Base-by-base conservation (phyloP, 2,329 filamentous ascomycete species). In the Colletotrichum acutatum region DNA sequence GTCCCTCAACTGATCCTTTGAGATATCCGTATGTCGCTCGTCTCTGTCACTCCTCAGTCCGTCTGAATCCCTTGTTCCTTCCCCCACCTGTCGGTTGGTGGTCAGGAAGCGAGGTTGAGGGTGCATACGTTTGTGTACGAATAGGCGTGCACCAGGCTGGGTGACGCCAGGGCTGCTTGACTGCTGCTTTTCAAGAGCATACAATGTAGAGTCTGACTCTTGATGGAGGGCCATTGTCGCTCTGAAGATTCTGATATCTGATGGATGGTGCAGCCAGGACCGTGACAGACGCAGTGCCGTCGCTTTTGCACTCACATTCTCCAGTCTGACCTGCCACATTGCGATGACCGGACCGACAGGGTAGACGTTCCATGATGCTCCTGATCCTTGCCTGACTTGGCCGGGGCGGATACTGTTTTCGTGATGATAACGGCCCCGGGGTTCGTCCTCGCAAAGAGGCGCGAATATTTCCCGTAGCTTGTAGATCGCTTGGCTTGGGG, bases 311-410 rank as follows among this genome's bases (percentile, higher is more conserved):
- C 60, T 72, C 66, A 32, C 70, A 72, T 64, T 69, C 60, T 69
- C 69, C 71, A 72, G 66, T 72, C 66, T 66, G 71, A 74, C 71
- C 71, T 74, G 71, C 71, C 71, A 60, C 46, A 74, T 74, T 74
- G 62, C 71, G 71, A 74, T 63, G 68, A 53, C 59, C 24, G 57
- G 57, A 66, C 71, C 71, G 71, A 74, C 71, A 74, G 71, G 71
- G 71, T 74, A 72, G 63, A 72, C 24, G 68, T 66, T 72, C 71
- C 68, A 72, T 68, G 62, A 72, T 72, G 68, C 26, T 58, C 22
- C 63, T 68, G 58, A 72, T 74, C 71, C 71, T 72, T 74, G 68
- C 71, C 68, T 12, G 46, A 58, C 66, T 70, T 72, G 71, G 71
- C 66, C 71, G 71, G 66, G 28, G 60, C 66, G 66, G 60, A 65